Evolutionary conservation across 495 filamentous ascomycete species (phyloP).

Genomic region (Penicillium simplicissimum): DNA sequence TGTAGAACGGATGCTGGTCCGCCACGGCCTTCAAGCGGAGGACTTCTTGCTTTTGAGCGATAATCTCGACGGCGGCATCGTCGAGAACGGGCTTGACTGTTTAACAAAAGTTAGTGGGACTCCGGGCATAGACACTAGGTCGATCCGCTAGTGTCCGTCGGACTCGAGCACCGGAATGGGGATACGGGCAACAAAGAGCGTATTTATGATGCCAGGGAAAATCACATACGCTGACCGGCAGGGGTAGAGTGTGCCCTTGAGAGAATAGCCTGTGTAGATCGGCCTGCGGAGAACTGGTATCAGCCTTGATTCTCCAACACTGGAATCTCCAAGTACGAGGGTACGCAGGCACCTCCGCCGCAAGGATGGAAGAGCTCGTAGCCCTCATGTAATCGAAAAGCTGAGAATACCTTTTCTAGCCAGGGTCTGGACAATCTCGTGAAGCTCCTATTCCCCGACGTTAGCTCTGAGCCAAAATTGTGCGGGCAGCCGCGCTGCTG

Average conservation of each 20-base stretch:
- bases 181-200: neutral
- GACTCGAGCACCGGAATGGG: neutral
- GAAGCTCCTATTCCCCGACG: constrained; percentile 58
- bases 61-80: constrained; percentile 41
- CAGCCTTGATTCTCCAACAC: constrained; percentile 6
- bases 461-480: constrained; percentile 17
- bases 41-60: constrained; percentile 47
- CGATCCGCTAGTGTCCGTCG: neutral
- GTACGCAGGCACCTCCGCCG: neutral
- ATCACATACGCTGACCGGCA: constrained; percentile 65
- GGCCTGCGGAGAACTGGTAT: constrained; percentile 35
- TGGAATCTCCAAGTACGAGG: neutral
- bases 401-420: constrained; percentile 61
- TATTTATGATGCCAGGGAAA: neutral
- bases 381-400: neutral
- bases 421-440: constrained; percentile 75
- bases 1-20: constrained; percentile 90
- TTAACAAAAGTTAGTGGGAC: constrained; percentile 7
- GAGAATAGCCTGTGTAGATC: constrained; percentile 74
- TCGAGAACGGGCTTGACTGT: constrained; percentile 49
- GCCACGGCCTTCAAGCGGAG: constrained; percentile 64
- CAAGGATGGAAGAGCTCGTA: neutral
- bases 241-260: constrained; percentile 90
- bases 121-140: neutral
- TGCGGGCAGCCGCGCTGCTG: constrained; percentile 11